Conservation (phyloP, 306 rosid species). For the Casuarina equisetifolia region DNA sequence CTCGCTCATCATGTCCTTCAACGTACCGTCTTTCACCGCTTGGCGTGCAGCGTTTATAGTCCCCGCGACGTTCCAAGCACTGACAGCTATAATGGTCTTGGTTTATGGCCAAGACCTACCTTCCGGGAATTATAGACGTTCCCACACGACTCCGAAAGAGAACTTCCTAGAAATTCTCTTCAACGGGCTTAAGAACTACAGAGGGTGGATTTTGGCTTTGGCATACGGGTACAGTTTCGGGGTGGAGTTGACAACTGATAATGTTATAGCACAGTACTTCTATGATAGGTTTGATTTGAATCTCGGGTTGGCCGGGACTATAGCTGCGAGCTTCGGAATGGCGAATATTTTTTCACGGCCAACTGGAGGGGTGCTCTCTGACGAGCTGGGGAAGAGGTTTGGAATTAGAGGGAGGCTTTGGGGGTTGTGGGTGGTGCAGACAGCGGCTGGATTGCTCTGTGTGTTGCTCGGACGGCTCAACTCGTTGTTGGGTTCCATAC, state of each 20-base stretch:
- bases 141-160: slow-evolving; percentile 1
- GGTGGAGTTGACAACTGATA: slow-evolving; percentile 57
- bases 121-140: slow-evolving; percentile 11
- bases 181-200: slow-evolving; percentile 44
- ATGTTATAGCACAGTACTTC: slow-evolving; percentile 51
- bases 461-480: slow-evolving; percentile 44
- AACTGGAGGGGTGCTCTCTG: slow-evolving; percentile 51
- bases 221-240: slow-evolving; percentile 46
- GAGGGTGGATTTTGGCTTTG: slow-evolving; percentile 55
- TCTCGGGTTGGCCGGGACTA: slow-evolving; percentile 40
- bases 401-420: slow-evolving; percentile 64
- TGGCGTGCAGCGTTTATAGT: slow-evolving; percentile 48
- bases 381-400: slow-evolving; percentile 43
- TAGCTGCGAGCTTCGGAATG: slow-evolving; percentile 64
- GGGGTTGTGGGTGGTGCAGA: slow-evolving; percentile 54
- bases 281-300: slow-evolving; percentile 54
- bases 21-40: slow-evolving; percentile 41
- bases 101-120: slow-evolving; percentile 49
- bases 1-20: slow-evolving; percentile 29
- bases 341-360: slow-evolving; percentile 55
- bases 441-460: slow-evolving; percentile 48
- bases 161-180: slow-evolving; percentile 2
- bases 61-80: slow-evolving; percentile 42
- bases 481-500: slow-evolving; percentile 47
- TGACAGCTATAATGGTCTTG: slow-evolving; percentile 44